phyloP scores from a whole-genome alignment of 257 asterid species.

The Schizonepeta tenuifolia region DNA sequence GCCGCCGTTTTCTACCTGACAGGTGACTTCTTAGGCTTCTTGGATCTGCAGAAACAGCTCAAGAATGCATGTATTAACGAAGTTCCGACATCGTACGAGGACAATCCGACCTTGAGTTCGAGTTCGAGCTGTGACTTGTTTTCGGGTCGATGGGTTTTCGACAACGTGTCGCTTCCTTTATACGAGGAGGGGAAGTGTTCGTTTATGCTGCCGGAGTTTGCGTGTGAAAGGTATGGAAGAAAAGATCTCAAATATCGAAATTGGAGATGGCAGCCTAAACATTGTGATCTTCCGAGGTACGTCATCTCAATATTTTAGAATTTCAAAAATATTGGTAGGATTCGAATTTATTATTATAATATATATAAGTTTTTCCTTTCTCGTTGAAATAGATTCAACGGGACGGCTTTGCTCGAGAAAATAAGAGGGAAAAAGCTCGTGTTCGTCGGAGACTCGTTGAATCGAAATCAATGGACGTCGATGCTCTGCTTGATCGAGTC shows the following conservation, averaged over 20 bases:
- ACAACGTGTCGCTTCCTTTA: slow-evolving; percentile 52
- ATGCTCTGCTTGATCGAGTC: slow-evolving; percentile 66
- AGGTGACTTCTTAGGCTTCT: slow-evolving; percentile 3
- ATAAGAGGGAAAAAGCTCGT: slow-evolving; percentile 63
- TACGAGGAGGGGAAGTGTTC: slow-evolving; percentile 61
- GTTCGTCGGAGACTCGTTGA: slow-evolving; percentile 77
- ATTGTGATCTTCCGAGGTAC: slow-evolving; percentile 75
- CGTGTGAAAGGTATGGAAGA: slow-evolving; percentile 67
- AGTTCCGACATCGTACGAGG: background rate
- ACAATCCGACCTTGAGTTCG: background rate
- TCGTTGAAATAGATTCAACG: slow-evolving; percentile 53
- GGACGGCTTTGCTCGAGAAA: slow-evolving; percentile 54
- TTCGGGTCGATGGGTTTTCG: slow-evolving; percentile 70
- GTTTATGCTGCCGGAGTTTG: slow-evolving; percentile 49
- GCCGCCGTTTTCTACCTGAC: slow-evolving; percentile 19
- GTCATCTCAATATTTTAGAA: background rate
- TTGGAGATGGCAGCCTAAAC: slow-evolving; percentile 83
- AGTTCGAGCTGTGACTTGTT: slow-evolving; percentile 35
- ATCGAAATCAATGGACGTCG: slow-evolving; percentile 69
- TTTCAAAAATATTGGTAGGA: background rate
- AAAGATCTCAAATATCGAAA: slow-evolving; percentile 56
- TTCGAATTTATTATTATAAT: background rate
- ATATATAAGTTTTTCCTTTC: background rate
- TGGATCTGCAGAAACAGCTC: background rate
- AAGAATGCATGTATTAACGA: slow-evolving; percentile 12